phyloP scores from a whole-genome alignment of 768 basidiomycete genomes.

The Agaricus sinodeliciosus region DNA sequence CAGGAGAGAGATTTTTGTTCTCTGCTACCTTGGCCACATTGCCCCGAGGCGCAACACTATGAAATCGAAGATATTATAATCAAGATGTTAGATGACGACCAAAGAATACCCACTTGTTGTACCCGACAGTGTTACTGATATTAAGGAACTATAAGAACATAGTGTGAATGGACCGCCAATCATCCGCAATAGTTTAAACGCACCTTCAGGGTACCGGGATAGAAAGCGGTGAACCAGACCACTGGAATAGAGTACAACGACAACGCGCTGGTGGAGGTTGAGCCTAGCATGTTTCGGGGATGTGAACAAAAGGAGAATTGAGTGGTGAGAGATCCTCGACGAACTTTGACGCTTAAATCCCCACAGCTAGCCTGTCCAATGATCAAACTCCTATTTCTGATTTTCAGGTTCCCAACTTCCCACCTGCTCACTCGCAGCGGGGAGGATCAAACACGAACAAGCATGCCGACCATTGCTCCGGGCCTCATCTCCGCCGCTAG shows the following conservation, averaged over 20 bases:
- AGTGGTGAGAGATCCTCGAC: background rate
- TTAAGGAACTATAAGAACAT: constrained; percentile 15
- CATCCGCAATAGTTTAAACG: background rate
- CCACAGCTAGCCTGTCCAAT: no score
- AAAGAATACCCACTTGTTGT: constrained; percentile 24
- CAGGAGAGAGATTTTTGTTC: constrained; percentile 20
- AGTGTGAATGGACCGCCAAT: background rate
- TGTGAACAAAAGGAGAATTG: background rate
- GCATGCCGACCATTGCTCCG: no score
- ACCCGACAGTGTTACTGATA: constrained; percentile 23
- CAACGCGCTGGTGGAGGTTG: constrained; percentile 16
- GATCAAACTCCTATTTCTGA: no score
- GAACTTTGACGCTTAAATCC: no score
- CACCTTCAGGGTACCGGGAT: constrained; percentile 25
- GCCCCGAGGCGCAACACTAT: constrained; percentile 26
- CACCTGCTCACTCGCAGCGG: no score
- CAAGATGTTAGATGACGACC: background rate
- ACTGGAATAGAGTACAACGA: constrained; percentile 33
- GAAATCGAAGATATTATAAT: background rate
- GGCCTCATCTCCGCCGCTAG: no score
- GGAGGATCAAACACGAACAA: no score
- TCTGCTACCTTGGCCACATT: constrained; percentile 17
- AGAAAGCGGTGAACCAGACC: constrained; percentile 27
- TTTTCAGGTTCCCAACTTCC: no score
- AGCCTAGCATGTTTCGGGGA: background rate